Evolutionary conservation across 2,329 filamentous ascomycete genomes (phyloP), one percentile per base, ranked within the genome.

Genomic region (Neoscytalidium dimidiatum): DNA sequence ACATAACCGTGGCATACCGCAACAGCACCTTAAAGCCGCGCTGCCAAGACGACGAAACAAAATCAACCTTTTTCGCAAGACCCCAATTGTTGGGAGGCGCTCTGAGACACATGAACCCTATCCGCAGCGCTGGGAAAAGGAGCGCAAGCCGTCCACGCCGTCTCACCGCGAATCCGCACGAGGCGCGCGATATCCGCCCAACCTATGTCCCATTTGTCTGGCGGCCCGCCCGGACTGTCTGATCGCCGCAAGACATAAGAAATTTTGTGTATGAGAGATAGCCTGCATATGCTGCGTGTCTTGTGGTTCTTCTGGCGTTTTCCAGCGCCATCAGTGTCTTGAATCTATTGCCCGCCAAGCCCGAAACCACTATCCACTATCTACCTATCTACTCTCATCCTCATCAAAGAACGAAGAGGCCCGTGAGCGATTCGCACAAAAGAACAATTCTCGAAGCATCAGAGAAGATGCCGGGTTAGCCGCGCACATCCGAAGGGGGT

Each of bases 101-200:
- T n/a, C 38, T 60, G 56, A 60, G 56, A 60, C 41, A 60, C 17
- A 26, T 38, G 35, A 60, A 44, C 56, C 56, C 56, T 60, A 60
- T 60, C 56, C 56, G 41, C 28, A 6, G 56, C n/a, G 17, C 11
- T 48, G 56, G 56, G 26, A 60, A 60, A 46, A 19, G 26, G 31
- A 35, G 33, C 19, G 21, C 17, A 52, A 52, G 28, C 28, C 19
- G 26, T 23, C 13, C 28, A 46, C 17, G 38, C 28, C 26, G 49
- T 52, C 49, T 52, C 49, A 52, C 28, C 14, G 13, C 17, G 11
- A 29, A 29, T 29, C 33, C 52, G 52, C 52, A 43, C 23, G 52
- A 57, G n/a, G 52, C 26, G 56, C 43, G 13, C 33, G 33, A 7
- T 14, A 2, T 7, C 33, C 8, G 9, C 13, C 48, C 7, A 52